phyloP scores from a whole-genome alignment of 2,329 filamentous ascomycete species.

The Stemphylium lycopersici region DNA sequence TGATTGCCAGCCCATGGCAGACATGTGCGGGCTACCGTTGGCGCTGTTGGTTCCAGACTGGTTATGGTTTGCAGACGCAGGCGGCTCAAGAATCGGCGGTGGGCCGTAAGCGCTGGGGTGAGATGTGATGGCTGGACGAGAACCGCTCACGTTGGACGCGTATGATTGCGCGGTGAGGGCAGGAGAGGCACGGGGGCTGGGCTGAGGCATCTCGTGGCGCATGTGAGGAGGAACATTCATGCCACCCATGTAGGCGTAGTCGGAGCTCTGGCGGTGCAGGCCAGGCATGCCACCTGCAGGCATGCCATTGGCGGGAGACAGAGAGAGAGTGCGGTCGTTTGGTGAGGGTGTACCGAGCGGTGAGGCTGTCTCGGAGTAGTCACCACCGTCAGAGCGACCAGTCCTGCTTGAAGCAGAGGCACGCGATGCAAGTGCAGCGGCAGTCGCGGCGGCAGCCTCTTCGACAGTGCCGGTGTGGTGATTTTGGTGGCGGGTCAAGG shows the following conservation, averaged over 20 bases:
- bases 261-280: constrained; percentile 70
- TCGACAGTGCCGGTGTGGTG: constrained; percentile 95
- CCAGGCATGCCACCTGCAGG: constrained; percentile 65
- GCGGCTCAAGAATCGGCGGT: constrained; percentile 81
- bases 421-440: constrained; percentile 75
- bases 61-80: constrained; percentile 76
- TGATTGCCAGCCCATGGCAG: constrained; percentile 82
- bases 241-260: constrained; percentile 78
- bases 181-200: constrained; percentile 69
- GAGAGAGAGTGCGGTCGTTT: constrained; percentile 76
- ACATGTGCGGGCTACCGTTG: constrained; percentile 86
- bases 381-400: constrained; percentile 72
- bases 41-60: constrained; percentile 68
- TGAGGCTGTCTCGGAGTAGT: constrained; percentile 73
- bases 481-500: constrained; percentile 92
- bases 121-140: constrained; percentile 73
- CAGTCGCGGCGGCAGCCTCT: constrained; percentile 87
- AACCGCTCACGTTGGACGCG: constrained; percentile 60
- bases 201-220: constrained; percentile 73
- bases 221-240: constrained; percentile 84
- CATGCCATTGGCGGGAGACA: constrained; percentile 80
- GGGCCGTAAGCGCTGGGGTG: constrained; percentile 85
- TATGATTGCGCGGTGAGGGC: constrained; percentile 68
- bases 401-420: constrained; percentile 55
- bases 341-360: constrained; percentile 83